Conservation (phyloP, 2,329 filamentous ascomycete genomes). For the Stemphylium beticola region DNA sequence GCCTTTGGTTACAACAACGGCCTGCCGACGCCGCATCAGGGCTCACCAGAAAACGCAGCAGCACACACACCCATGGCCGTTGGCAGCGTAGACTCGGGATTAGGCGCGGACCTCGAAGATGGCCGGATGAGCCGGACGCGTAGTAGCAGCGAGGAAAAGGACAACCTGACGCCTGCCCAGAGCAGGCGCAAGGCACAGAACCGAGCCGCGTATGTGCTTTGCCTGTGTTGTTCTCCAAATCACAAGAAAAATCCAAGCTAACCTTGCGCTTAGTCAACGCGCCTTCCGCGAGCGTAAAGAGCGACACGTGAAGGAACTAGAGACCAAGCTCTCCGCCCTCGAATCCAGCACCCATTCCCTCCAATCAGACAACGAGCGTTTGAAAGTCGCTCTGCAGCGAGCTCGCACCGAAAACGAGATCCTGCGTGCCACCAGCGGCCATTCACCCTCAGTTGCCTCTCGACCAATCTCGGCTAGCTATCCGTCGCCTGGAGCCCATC, state of each 20-base stretch:
- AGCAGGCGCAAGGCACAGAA: slow-evolving; percentile 73
- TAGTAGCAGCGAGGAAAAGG: slow-evolving; percentile 57
- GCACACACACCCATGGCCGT: slow-evolving; percentile 42
- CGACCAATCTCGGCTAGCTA: slow-evolving; percentile 48
- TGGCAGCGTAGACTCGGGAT: slow-evolving; percentile 53
- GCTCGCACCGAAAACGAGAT: slow-evolving; percentile 92
- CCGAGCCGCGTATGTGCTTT: slow-evolving; percentile 67
- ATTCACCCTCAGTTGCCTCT: slow-evolving; percentile 48
- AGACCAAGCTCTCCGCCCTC: slow-evolving; percentile 79
- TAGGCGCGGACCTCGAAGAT: slow-evolving; percentile 50
- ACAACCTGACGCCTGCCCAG: slow-evolving; percentile 55
- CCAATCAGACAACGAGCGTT: slow-evolving; percentile 81
- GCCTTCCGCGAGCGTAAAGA: slow-evolving; percentile 97
- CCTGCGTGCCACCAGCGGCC: slow-evolving; percentile 74
- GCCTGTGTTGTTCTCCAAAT: too few relatives aligned
- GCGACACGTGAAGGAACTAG: slow-evolving; percentile 89
- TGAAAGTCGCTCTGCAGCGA: slow-evolving; percentile 83
- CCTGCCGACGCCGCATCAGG: slow-evolving; percentile 37
- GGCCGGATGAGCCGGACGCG: slow-evolving; percentile 40
- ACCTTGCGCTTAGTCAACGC: slow-evolving; percentile 70
- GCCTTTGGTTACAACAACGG: slow-evolving; percentile 37
- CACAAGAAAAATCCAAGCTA: background rate
- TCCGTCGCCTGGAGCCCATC: slow-evolving; percentile 48
- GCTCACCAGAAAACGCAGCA: slow-evolving; percentile 39
- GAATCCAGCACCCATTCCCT: slow-evolving; percentile 76